Percentiles rank a stretch among this genome's conserved stretches.
Conservation (phyloP, 2,329 filamentous ascomycete genomes). For the Bipolaris sorokiniana region DNA sequence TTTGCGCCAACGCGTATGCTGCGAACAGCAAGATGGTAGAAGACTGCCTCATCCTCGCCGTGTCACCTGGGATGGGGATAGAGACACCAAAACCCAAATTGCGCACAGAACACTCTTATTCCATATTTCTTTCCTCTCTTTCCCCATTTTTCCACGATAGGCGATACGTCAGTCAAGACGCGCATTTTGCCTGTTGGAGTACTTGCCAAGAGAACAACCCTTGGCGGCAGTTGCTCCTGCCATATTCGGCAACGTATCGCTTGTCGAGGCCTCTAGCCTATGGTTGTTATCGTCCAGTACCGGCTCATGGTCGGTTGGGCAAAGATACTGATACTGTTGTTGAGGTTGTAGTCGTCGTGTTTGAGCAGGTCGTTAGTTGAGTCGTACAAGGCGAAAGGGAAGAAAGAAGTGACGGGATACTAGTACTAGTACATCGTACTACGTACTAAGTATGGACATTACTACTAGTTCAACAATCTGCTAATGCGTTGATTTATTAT, state of each 20-base stretch:
- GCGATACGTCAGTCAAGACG: constrained; percentile 31
- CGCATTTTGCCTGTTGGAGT: constrained; percentile 20
- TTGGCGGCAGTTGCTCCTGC: constrained; percentile 24
- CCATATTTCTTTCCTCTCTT: background rate
- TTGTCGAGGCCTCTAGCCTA: background rate
- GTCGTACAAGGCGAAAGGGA: no score
- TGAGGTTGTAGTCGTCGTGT: background rate
- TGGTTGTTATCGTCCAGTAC: constrained; percentile 5
- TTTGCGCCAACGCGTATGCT: constrained; percentile 24
- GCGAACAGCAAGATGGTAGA: constrained; percentile 17
- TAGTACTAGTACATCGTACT: no score
- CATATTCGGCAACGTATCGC: constrained; percentile 14
- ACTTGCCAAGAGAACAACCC: constrained; percentile 25
- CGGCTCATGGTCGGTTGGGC: background rate
- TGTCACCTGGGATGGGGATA: background rate
- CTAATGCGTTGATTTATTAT: no score
- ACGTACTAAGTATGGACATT: no score
- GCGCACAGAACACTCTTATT: background rate
- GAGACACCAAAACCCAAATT: background rate
- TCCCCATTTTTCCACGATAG: constrained; percentile 13
- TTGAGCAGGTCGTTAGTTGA: background rate
- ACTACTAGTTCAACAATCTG: no score
- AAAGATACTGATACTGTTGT: background rate
- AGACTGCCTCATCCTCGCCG: background rate
- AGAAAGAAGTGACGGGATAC: no score